Evolutionary conservation across 1,139 yeast species (phyloP).

Genomic region (Pichia sp.): DNA sequence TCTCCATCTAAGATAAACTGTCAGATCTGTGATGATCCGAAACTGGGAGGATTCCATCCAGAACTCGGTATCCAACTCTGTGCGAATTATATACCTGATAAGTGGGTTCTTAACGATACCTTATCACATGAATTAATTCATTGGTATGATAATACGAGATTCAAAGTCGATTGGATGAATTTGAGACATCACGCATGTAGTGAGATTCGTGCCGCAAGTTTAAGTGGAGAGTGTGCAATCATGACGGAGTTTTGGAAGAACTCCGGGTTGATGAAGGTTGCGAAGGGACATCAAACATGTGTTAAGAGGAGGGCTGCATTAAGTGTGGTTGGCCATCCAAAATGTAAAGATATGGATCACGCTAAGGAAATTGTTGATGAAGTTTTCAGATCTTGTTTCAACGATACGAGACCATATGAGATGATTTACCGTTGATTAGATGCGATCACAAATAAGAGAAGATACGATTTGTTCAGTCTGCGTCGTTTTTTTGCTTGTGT

Average conservation of each 20-base stretch:
- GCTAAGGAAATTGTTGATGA: conserved; percentile 77
- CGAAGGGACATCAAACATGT: conserved; percentile 82
- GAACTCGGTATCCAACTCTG: conserved; percentile 80
- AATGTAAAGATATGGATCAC: conserved; percentile 60
- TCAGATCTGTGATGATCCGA: conserved; percentile 69
- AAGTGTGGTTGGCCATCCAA: conserved; percentile 82
- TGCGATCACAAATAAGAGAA: not conserved
- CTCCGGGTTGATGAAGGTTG: conserved; percentile 43
- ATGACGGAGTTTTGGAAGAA: conserved; percentile 71
- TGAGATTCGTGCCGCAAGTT: conserved; percentile 86
- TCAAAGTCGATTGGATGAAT: conserved; percentile 76
- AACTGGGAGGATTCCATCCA: conserved; percentile 90
- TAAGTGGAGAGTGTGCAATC: conserved; percentile 93
- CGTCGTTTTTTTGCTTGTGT: no score
- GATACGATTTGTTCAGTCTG: no score
- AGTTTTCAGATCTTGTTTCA: conserved; percentile 90
- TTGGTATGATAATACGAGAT: conserved; percentile 85
- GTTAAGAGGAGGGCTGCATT: conserved; percentile 81
- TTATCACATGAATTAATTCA: conserved; percentile 90
- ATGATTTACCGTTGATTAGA: conserved; percentile 57
- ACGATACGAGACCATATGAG: conserved; percentile 94
- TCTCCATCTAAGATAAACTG: conserved; percentile 54
- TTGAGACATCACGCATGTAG: conserved; percentile 95
- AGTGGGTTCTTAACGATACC: conserved; percentile 85
- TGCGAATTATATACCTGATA: conserved; percentile 71